These are phyloP conservation scores for Schizosaccharomyces versatilis DNA, from an alignment of 1,139 yeast genomes.

Conservation along the genomic window DNA sequence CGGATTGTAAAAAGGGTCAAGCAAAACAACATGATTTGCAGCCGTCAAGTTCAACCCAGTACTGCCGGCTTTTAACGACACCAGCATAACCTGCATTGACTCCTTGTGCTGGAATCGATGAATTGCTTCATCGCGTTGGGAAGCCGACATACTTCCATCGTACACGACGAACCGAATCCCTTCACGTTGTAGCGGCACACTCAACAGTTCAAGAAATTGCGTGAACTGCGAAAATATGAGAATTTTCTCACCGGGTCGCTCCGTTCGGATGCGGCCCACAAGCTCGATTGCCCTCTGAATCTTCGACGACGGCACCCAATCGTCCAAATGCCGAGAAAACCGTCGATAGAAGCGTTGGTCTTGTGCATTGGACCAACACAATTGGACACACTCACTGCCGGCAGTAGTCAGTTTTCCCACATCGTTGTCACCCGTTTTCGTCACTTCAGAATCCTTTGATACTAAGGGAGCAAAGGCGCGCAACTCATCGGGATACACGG, in stretches of 20 bases:
- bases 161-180: slow-evolving; percentile 30
- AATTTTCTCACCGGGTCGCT: slow-evolving; percentile 22
- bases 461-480: background rate
- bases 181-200: slow-evolving; percentile 30
- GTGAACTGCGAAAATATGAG: slow-evolving; percentile 77
- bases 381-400: background rate
- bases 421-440: background rate
- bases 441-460: background rate
- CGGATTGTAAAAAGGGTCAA: slow-evolving; percentile 52
- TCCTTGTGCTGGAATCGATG: slow-evolving; percentile 4
- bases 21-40: slow-evolving; percentile 33
- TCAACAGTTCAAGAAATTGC: slow-evolving; percentile 47
- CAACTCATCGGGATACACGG: no score
- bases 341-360: background rate
- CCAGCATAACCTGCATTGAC: slow-evolving; percentile 23
- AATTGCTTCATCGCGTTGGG: slow-evolving; percentile 7
- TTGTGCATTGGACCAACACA: background rate
- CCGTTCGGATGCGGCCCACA: background rate
- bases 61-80: slow-evolving; percentile 37
- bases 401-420: background rate
- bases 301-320: slow-evolving; percentile 1
- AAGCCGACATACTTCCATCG: slow-evolving; percentile 10
- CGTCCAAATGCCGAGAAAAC: background rate
- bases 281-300: slow-evolving; percentile 3
- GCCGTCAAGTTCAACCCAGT: slow-evolving; percentile 35